These are phyloP conservation scores for Lolium perenne DNA, from an alignment of 176 grass and related monocot species.

Conservation along the genomic window DNA sequence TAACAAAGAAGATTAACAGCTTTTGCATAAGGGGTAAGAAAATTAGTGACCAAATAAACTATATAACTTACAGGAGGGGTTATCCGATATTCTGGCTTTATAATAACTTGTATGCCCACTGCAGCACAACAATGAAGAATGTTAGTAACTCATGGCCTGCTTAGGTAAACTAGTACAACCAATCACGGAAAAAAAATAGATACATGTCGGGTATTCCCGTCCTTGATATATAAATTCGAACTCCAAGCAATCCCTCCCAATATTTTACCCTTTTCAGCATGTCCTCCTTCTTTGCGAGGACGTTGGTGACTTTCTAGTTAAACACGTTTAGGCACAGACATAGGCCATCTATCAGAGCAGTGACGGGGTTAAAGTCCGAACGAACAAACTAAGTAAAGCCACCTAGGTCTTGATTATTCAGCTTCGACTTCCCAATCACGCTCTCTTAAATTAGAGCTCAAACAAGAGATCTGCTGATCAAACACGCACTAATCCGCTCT, in stretches of 20 bases:
- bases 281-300: too few species aligned
- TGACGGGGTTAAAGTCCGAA: neutral
- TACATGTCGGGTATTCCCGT: too few species aligned
- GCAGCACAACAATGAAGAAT: conserved; percentile 39
- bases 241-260: neutral
- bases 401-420: neutral
- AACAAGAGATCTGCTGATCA: conserved; percentile 21
- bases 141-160: conserved; percentile 15
- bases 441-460: neutral
- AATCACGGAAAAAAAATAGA: too few species aligned
- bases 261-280: too few species aligned
- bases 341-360: neutral
- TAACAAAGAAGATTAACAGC: neutral
- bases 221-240: neutral
- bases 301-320: neutral
- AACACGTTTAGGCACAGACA: neutral
- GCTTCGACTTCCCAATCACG: neutral
- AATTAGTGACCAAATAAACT: neutral
- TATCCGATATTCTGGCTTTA: conserved; percentile 92
- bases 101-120: conserved; percentile 76
- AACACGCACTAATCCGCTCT: neutral
- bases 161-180: too few species aligned
- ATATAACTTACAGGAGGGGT: conserved; percentile 74
- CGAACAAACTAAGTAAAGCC: neutral
- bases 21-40: neutral